phyloP scores from a whole-genome alignment of 2,329 filamentous ascomycete genomes.

The Aspergillus nomiae region DNA sequence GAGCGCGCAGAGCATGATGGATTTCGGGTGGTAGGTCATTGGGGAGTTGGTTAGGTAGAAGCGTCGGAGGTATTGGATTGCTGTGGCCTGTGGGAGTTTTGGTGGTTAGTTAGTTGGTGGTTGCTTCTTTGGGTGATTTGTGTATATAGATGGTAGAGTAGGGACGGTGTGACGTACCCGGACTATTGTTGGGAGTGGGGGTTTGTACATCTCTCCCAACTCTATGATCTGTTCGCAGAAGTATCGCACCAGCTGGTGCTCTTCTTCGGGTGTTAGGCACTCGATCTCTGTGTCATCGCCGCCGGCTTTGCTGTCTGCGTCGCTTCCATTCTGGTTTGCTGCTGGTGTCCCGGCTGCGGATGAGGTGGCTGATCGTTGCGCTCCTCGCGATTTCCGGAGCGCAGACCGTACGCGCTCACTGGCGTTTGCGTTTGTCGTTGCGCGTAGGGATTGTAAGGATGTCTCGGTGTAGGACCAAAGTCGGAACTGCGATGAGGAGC shows the following conservation, averaged over 20 bases:
- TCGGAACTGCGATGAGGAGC: conserved; percentile 83
- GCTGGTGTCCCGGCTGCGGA: conserved; percentile 35
- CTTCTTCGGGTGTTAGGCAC: conserved; percentile 81
- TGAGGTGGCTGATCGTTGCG: conserved; percentile 32
- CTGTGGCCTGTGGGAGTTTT: conserved; percentile 61
- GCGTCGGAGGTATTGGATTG: conserved; percentile 84
- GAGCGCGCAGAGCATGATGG: conserved; percentile 84
- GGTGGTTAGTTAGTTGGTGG: not conserved
- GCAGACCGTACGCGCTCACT: conserved; percentile 65
- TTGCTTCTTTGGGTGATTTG: not conserved
- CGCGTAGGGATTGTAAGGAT: conserved; percentile 70
- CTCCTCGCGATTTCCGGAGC: conserved; percentile 51
- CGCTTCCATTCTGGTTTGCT: conserved; percentile 32
- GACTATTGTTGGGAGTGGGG: conserved; percentile 59
- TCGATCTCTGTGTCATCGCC: conserved; percentile 58
- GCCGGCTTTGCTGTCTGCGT: conserved; percentile 33
- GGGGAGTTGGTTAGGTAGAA: conserved; percentile 96
- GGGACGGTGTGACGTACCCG: conserved; percentile 47
- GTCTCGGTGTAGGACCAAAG: conserved; percentile 87
- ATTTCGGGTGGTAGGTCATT: conserved; percentile 92
- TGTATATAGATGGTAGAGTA: not conserved
- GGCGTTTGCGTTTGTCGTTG: conserved; percentile 78
- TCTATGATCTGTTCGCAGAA: conserved; percentile 67
- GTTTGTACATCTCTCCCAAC: conserved; percentile 60
- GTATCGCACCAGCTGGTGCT: conserved; percentile 76